Evolutionary conservation across 2,329 filamentous ascomycete genomes (phyloP), one percentile per base, ranked within the genome.

Genomic region (Lachnellula hyalina): DNA sequence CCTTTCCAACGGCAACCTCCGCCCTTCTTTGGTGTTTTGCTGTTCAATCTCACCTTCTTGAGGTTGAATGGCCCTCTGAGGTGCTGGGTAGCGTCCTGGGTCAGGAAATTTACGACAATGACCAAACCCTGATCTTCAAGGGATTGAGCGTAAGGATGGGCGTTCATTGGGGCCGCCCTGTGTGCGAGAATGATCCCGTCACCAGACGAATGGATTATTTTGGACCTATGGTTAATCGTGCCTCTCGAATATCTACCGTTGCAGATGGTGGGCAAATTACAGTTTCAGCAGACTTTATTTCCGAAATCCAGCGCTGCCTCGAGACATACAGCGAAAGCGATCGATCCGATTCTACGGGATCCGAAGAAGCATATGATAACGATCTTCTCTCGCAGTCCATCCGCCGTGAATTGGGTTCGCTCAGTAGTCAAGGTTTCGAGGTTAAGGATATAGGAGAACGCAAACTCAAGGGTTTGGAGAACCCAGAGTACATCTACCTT

Each of bases 181-280:
- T 99, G 65, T 96, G 91, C 69, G 94, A 99, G 72, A 88, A 87
- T 48, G 94, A 99, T 71, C 94, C 94, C 0, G 92, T 99, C 49
- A 99, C 94, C 1, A 87, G 92, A 55, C 90, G 94, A 60, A 99
- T 99, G 94, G 94, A 99, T 67, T 99, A 99, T 74, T 99, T 97
- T 69, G 94, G 94, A 0, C 94, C 94, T 14, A 99, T 99, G 91
- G 94, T 99, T 67, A 99, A 99, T 74, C 92, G 95, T 68, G 90
- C 94, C 0, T 88, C 94, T 15, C 88, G 94, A 74, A 96, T 99
- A 61, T 94, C 90, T 6, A 87, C 90, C 21, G 92, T 96, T 44
- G 94, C 94, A 36, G 94, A 99, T 69, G 94, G 94, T 58, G 94
- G 94, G 0, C 93, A 99, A 70, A 96, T 97, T 61, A 94, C 93